These are phyloP conservation scores for Umbelopsis isabellina DNA, from an alignment of 192 early-diverging fungal genomes.

Conservation along the genomic window DNA sequence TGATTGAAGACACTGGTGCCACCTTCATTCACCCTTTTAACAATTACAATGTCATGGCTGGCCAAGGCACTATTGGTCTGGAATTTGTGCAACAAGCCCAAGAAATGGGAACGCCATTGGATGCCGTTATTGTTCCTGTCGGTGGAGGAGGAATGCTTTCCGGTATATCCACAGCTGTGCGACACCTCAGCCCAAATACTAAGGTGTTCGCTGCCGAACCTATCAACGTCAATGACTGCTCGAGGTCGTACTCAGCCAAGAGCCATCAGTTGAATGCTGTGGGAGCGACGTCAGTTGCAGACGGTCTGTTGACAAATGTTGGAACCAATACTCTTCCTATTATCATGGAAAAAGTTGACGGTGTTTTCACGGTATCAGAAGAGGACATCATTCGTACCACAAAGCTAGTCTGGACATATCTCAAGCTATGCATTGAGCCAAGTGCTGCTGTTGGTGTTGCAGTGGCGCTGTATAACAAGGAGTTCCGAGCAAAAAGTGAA, in stretches of 20 bases:
- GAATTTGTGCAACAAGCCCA: conserved; percentile 53
- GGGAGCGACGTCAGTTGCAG: conserved; percentile 46
- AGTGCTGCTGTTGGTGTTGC: conserved; percentile 54
- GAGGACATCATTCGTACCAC: conserved; percentile 54
- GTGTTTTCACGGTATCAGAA: conserved; percentile 56
- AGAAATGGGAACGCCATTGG: conserved; percentile 37
- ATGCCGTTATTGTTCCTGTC: conserved; percentile 55
- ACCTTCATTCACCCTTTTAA: conserved; percentile 57
- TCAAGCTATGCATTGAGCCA: conserved; percentile 60
- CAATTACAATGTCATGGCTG: conserved; percentile 54
- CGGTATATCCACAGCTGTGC: conserved; percentile 50
- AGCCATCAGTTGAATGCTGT: neutral
- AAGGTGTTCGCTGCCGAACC: conserved; percentile 60
- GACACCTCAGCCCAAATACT: conserved; percentile 35
- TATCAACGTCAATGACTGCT: conserved; percentile 40
- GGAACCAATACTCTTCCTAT: conserved; percentile 53
- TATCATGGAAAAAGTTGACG: conserved; percentile 51
- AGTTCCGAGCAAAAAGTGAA: conserved; percentile 27
- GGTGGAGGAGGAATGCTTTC: conserved; percentile 61
- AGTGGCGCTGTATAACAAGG: conserved; percentile 49
- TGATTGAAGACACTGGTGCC: conserved; percentile 46
- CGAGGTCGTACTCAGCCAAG: conserved; percentile 32
- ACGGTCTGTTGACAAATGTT: conserved; percentile 52
- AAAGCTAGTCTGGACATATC: conserved; percentile 50
- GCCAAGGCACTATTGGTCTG: conserved; percentile 58